Evolutionary conservation across 805 yeast species (phyloP).

Genomic region (Hanseniaspora guilliermondii): DNA sequence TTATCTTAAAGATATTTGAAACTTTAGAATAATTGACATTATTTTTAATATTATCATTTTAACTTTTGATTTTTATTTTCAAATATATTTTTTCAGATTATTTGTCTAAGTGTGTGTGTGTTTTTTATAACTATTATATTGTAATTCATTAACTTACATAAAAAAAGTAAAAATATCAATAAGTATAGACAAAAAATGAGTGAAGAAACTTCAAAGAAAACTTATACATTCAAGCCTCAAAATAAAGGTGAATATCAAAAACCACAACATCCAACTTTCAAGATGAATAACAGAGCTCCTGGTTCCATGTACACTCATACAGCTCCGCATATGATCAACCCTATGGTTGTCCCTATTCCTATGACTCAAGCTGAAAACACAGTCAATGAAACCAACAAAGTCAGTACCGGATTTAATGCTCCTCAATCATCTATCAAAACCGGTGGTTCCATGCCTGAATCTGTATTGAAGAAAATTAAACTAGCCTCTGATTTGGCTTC

Average conservation of each 20-base stretch:
- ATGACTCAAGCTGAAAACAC: conserved; percentile 22
- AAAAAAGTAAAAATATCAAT: neutral
- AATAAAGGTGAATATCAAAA: neutral
- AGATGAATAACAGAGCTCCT: neutral
- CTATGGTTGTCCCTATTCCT: conserved; percentile 25
- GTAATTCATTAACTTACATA: no score
- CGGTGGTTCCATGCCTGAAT: conserved; percentile 1
- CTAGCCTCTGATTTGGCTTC: neutral
- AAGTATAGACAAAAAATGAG: neutral
- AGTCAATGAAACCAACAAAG: conserved; percentile 21
- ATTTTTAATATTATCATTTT: no score
- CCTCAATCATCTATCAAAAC: conserved; percentile 8
- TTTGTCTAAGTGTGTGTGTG: no score
- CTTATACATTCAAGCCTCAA: neutral
- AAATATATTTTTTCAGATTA: no score
- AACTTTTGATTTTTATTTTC: no score
- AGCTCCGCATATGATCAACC: conserved; percentile 2
- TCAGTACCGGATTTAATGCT: neutral
- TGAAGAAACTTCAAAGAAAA: neutral
- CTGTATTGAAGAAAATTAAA: neutral
- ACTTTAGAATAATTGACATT: no score
- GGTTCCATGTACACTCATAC: neutral
- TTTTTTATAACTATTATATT: no score
- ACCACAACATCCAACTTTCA: neutral
- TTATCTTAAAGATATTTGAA: no score